Evolutionary conservation across 2,329 filamentous ascomycete genomes (phyloP).

Genomic region (Bipolaris oryzae): DNA sequence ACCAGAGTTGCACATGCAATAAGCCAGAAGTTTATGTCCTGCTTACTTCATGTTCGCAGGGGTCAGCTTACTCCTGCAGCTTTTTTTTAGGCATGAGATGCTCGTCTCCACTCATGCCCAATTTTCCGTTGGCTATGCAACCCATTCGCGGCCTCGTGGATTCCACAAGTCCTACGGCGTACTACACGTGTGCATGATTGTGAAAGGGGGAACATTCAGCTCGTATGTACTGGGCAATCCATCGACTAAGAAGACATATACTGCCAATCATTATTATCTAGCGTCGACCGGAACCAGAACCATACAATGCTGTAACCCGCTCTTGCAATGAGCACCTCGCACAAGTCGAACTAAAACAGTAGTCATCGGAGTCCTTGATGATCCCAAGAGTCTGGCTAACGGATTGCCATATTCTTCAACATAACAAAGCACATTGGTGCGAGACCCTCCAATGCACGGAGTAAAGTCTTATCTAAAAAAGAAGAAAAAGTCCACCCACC

Average conservation of each 20-base stretch:
- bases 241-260: not conserved
- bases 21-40: not conserved
- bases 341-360: not conserved
- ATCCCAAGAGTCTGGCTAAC: too few species aligned
- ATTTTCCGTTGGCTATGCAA: not conserved
- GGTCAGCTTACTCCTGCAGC: conserved; percentile 6
- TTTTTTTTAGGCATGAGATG: conserved; percentile 2
- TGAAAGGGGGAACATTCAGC: not conserved
- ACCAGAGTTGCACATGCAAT: conserved; percentile 10
- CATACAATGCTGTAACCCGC: not conserved
- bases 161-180: not conserved
- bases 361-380: not conserved
- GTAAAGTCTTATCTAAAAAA: too few species aligned
- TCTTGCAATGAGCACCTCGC: not conserved
- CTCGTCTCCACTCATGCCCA: not conserved
- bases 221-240: not conserved
- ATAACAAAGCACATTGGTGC: too few species aligned
- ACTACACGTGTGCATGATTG: not conserved
- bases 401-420: not conserved
- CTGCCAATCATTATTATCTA: not conserved
- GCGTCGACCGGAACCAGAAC: not conserved
- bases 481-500: too few species aligned
- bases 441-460: too few species aligned
- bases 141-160: not conserved
- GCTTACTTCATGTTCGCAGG: conserved; percentile 5